Percentiles rank a stretch among this genome's conserved stretches.
These are phyloP conservation scores for Phytophthora melonis DNA, from an alignment of 352 stramenopile species.

Conservation along the genomic window DNA sequence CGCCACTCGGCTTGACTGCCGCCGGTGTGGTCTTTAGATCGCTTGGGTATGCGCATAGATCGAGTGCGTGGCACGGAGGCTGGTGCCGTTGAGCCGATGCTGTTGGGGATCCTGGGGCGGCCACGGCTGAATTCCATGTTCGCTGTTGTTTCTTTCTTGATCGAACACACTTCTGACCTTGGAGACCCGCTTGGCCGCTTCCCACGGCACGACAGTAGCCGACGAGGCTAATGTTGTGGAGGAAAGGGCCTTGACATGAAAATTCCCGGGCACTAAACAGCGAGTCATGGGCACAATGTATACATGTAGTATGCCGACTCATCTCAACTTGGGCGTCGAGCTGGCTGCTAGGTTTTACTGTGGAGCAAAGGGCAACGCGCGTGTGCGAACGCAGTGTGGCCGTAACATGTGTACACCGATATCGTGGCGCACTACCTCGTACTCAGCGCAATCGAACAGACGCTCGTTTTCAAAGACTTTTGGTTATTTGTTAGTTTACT, in stretches of 20 bases:
- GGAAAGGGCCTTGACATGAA: too few relatives aligned
- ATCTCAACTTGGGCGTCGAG: too few relatives aligned
- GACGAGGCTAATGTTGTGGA: not conserved
- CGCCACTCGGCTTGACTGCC: conserved; percentile 21
- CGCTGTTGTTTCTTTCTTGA: not conserved
- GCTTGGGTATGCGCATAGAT: not conserved
- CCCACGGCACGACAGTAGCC: conserved; percentile 1
- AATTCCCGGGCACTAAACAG: too few relatives aligned
- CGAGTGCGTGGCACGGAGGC: not conserved
- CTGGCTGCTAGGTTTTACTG: too few relatives aligned
- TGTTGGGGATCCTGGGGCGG: not conserved
- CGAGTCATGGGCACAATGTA: too few relatives aligned
- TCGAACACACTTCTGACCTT: conserved; percentile 4
- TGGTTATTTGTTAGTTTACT: conserved; percentile 45
- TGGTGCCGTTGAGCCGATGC: not conserved
- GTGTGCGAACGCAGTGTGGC: too few relatives aligned
- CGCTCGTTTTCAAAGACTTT: not conserved
- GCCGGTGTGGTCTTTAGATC: not conserved
- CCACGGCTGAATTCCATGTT: too few relatives aligned
- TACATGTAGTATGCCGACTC: too few relatives aligned
- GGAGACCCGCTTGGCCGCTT: not conserved
- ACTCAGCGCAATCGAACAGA: too few relatives aligned
- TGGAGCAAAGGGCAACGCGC: too few relatives aligned
- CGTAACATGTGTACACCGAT: too few relatives aligned
- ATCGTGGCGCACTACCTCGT: too few relatives aligned